Evolutionary conservation across 225 moss, liverwort and hornwort species (phyloP).

Genomic region (Physcomitrellopsis africana): DNA sequence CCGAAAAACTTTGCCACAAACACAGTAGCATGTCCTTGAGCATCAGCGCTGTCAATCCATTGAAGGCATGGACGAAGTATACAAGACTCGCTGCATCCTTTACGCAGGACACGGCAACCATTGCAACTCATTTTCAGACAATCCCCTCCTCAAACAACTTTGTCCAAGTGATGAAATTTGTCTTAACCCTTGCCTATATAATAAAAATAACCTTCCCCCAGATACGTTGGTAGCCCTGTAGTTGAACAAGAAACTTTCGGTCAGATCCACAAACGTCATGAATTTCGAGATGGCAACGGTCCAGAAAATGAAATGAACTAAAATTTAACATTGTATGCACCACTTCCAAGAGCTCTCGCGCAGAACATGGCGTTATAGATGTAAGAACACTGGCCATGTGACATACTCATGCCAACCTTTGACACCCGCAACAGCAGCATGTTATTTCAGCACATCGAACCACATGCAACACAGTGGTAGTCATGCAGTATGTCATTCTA

Average conservation of each 20-base stretch:
- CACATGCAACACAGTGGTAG: too few relatives aligned
- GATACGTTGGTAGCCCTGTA: constrained; percentile 50
- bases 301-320: too few relatives aligned
- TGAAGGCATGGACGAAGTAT: constrained; percentile 83
- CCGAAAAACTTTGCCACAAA: constrained; percentile 85
- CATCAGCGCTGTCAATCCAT: constrained; percentile 78
- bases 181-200: constrained; percentile 37
- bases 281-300: too few relatives aligned
- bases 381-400: background rate
- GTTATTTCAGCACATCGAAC: too few relatives aligned
- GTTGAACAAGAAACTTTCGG: background rate
- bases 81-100: constrained; percentile 81
- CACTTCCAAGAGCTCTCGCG: too few relatives aligned
- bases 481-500: too few relatives aligned
- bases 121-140: constrained; percentile 86
- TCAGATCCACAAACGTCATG: background rate
- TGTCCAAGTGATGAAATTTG: constrained; percentile 37
- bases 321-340: background rate
- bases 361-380: background rate
- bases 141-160: constrained; percentile 35
- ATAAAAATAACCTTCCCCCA: constrained; percentile 26
- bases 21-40: constrained; percentile 83
- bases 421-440: too few relatives aligned
- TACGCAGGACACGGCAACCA: constrained; percentile 84
- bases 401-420: too few relatives aligned